Percentiles rank a stretch among this genome's conserved stretches.
Conservation (phyloP, 164 flowering plant species). For the Vitis vinifera region DNA sequence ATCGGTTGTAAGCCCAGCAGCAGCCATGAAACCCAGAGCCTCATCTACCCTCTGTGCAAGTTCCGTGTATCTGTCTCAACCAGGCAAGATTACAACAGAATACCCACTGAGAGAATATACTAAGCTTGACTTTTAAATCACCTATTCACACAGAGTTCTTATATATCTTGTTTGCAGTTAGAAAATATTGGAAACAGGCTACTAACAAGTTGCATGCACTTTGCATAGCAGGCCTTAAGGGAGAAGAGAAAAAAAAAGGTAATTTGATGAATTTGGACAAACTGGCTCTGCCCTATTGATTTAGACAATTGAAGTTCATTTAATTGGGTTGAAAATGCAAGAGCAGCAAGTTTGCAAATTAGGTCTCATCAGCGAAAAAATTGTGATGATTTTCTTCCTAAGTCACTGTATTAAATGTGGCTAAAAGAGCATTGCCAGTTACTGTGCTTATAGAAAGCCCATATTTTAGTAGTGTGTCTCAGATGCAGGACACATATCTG, state of each 20-base stretch:
- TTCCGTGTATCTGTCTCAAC: slow-evolving; percentile 36
- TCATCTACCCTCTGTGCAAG: slow-evolving; percentile 64
- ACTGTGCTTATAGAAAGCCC: no score
- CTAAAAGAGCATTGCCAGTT: no score
- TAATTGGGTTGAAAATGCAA: neutral
- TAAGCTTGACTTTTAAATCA: neutral
- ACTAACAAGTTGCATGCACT: neutral
- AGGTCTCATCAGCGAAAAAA: no score
- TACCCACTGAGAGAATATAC: neutral
- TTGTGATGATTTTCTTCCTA: no score
- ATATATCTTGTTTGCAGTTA: neutral
- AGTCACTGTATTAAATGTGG: no score
- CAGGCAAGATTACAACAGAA: no score
- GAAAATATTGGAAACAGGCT: neutral
- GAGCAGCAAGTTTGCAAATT: neutral
- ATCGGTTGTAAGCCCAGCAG: slow-evolving; percentile 42
- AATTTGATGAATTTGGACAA: neutral
- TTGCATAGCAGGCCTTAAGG: neutral
- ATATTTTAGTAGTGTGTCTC: no score
- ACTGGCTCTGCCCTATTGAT: neutral
- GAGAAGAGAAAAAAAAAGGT: neutral
- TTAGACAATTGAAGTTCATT: neutral
- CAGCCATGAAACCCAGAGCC: slow-evolving; percentile 55
- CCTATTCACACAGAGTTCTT: neutral
- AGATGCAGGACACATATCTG: no score